Conservation (phyloP, 768 basidiomycete species). For the Favolaschia claudopus region DNA sequence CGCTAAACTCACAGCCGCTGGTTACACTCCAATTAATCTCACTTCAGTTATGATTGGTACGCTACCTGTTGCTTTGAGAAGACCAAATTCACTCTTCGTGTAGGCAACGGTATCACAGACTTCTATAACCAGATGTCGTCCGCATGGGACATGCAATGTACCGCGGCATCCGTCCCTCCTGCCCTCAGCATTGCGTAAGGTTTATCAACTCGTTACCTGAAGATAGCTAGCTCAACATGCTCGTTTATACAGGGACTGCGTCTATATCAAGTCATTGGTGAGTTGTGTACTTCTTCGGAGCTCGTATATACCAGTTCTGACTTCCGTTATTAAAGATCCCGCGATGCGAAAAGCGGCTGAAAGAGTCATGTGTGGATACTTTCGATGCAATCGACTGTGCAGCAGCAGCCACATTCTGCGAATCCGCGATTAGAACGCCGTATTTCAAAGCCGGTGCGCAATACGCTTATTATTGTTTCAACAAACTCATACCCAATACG, state of each 20-base stretch:
- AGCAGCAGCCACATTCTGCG: conserved; percentile 75
- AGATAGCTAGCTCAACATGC: neutral
- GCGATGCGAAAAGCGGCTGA: conserved; percentile 66
- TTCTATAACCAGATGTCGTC: conserved; percentile 45
- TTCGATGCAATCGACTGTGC: conserved; percentile 73
- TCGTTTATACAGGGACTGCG: conserved; percentile 38
- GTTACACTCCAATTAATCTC: conserved; percentile 57
- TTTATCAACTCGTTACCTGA: conserved; percentile 10
- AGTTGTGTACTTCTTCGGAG: conserved; percentile 32
- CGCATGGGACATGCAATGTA: conserved; percentile 58
- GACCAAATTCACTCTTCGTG: neutral
- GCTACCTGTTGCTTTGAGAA: conserved; percentile 34
- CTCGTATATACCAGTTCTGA: conserved; percentile 45
- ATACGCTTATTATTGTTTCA: conserved; percentile 17
- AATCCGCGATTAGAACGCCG: conserved; percentile 54
- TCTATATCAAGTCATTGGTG: conserved; percentile 53
- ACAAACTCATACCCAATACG: neutral
- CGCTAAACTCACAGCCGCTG: conserved; percentile 42
- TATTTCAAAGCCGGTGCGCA: conserved; percentile 55
- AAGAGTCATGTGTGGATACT: conserved; percentile 66
- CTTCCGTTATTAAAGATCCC: conserved; percentile 57
- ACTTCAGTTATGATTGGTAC: conserved; percentile 53
- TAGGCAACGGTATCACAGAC: conserved; percentile 56
- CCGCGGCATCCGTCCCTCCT: conserved; percentile 47
- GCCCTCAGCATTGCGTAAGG: conserved; percentile 43